A percentile compares a stretch with the other conserved stretches of the same genome.
phyloP scores from a whole-genome alignment of 164 flowering plant genomes.

The Pachysandra terminalis region DNA sequence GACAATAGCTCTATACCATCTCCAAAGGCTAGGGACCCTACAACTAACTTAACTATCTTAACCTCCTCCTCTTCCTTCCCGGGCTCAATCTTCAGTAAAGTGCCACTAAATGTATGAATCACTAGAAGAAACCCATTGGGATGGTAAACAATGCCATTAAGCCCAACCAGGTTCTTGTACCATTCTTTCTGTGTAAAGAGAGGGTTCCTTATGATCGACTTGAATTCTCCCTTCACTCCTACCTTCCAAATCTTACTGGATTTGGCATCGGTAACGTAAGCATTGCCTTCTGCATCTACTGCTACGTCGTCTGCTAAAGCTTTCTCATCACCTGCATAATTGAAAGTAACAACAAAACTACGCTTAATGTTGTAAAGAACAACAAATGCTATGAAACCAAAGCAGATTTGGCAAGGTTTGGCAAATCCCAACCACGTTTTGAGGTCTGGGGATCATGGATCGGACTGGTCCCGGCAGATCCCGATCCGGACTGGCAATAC shows the following conservation, averaged over 20 bases:
- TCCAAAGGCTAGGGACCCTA: conserved; percentile 53
- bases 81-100: conserved; percentile 47
- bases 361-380: background rate
- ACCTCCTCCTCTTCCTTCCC: conserved; percentile 32
- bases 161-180: conserved; percentile 61
- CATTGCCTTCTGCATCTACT: conserved; percentile 76
- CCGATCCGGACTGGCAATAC: too few species aligned
- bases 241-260: conserved; percentile 79
- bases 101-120: conserved; percentile 59
- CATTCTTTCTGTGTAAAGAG: conserved; percentile 66
- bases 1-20: conserved; percentile 83
- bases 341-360: background rate
- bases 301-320: conserved; percentile 85
- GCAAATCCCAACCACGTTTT: too few species aligned
- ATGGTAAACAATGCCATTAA: conserved; percentile 86
- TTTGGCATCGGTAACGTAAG: conserved; percentile 74
- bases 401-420: too few species aligned
- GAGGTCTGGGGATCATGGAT: too few species aligned
- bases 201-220: conserved; percentile 45
- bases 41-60: conserved; percentile 42
- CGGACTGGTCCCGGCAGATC: too few species aligned
- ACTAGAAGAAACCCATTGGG: conserved; percentile 80
- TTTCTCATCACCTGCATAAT: conserved; percentile 57
- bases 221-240: conserved; percentile 47
- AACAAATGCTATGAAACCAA: background rate